A percentile compares a stretch with the other conserved stretches of the same genome.
phyloP scores from a whole-genome alignment of 1,139 yeast species.

The Yamadazyma buinensis region DNA sequence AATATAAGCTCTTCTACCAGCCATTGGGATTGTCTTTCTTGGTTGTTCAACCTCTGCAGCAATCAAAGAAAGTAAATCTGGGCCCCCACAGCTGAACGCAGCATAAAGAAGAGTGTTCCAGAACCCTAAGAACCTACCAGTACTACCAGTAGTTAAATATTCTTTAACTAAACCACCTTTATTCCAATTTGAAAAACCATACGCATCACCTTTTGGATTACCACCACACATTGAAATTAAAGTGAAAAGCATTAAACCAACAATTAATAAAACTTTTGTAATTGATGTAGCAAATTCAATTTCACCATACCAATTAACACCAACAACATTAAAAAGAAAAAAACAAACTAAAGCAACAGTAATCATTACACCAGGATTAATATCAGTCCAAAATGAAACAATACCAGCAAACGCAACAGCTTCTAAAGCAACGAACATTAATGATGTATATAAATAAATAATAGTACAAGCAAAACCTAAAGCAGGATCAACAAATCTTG shows the following conservation, averaged over 20 bases:
- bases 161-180: constrained; percentile 34
- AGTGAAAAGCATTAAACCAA: constrained; percentile 38
- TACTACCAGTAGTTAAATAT: constrained; percentile 27
- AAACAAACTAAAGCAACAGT: constrained; percentile 27
- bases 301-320: constrained; percentile 40
- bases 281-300: constrained; percentile 35
- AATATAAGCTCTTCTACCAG: constrained; percentile 33
- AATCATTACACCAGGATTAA: constrained; percentile 34
- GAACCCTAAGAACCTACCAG: constrained; percentile 35
- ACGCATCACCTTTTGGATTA: constrained; percentile 32
- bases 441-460: constrained; percentile 33
- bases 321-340: constrained; percentile 29
- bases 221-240: constrained; percentile 41
- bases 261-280: constrained; percentile 34
- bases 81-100: constrained; percentile 43
- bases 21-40: constrained; percentile 29
- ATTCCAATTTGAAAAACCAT: constrained; percentile 34
- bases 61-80: constrained; percentile 24
- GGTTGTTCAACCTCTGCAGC: constrained; percentile 33
- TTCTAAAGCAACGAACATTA: constrained; percentile 38
- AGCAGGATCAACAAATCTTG: constrained; percentile 39
- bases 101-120: constrained; percentile 36
- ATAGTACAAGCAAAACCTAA: constrained; percentile 37
- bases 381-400: constrained; percentile 38
- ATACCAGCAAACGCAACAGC: constrained; percentile 34